Conservation (phyloP, 306 rosid genomes). For the Medicago lupulina region DNA sequence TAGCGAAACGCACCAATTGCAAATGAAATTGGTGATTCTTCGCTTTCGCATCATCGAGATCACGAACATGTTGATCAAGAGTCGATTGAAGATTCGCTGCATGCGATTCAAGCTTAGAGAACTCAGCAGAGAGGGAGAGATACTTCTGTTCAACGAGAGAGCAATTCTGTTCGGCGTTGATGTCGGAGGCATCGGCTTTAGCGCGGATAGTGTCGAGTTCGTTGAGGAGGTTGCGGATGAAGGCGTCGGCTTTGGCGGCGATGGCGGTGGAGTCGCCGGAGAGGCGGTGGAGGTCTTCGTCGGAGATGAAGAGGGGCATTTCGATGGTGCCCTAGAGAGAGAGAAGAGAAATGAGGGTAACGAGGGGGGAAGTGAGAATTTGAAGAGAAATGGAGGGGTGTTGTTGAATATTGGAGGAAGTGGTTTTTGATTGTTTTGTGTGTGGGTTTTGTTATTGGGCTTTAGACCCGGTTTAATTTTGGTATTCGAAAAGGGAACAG, state of each 20-base stretch:
- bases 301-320: conserved; percentile 79
- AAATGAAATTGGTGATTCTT: conserved; percentile 65
- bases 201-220: conserved; percentile 88
- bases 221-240: conserved; percentile 68
- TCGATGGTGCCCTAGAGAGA: conserved; percentile 50
- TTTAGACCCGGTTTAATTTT: neutral
- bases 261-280: conserved; percentile 58
- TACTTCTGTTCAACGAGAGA: conserved; percentile 94
- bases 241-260: conserved; percentile 84
- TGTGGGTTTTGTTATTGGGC: conserved; percentile 4
- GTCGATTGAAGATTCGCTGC: conserved; percentile 69
- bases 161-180: conserved; percentile 95
- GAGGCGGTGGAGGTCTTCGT: conserved; percentile 79
- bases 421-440: neutral
- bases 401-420: neutral
- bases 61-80: conserved; percentile 61
- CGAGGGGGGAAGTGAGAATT: conserved; percentile 44
- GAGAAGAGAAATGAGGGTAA: neutral
- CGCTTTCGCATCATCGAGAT: conserved; percentile 63
- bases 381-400: conserved; percentile 39
- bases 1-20: conserved; percentile 55
- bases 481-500: too few species aligned
- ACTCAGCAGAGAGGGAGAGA: conserved; percentile 69
- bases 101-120: conserved; percentile 74
- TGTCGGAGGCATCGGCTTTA: conserved; percentile 75